Evolutionary conservation across 352 stramenopile genomes (phyloP).

Genomic region (Phytopythium boreale): DNA sequence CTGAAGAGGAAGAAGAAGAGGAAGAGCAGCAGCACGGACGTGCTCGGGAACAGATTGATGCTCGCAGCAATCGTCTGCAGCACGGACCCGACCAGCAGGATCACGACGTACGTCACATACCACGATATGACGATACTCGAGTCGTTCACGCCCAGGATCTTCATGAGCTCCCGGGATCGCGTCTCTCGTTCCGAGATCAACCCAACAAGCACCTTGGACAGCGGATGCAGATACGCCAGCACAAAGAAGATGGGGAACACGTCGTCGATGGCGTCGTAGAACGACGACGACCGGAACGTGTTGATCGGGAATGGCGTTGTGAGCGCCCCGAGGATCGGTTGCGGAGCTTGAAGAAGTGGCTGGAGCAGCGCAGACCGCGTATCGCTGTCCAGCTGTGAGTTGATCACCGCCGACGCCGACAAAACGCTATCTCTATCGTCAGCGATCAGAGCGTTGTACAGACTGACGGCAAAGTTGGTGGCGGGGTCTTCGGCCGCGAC

Average conservation of each 20-base stretch:
- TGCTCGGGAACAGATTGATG: slow-evolving; percentile 37
- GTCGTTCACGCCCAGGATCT: slow-evolving; percentile 88
- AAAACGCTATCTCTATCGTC: not conserved
- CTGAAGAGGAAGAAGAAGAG: slow-evolving; percentile 74
- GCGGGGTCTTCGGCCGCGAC: not conserved
- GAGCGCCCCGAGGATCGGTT: slow-evolving; percentile 30
- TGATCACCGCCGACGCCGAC: not conserved
- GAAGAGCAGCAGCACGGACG: slow-evolving; percentile 58
- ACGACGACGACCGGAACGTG: slow-evolving; percentile 33
- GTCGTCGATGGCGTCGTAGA: slow-evolving; percentile 53
- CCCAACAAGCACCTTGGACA: slow-evolving; percentile 75
- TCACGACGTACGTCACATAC: slow-evolving; percentile 85
- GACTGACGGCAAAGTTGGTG: slow-evolving; percentile 2
- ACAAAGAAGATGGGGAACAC: slow-evolving; percentile 87
- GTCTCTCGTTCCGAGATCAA: slow-evolving; percentile 90
- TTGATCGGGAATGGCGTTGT: slow-evolving; percentile 39
- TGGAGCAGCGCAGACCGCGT: slow-evolving; percentile 20
- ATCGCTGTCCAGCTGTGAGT: slow-evolving; percentile 11
- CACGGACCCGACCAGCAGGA: slow-evolving; percentile 67
- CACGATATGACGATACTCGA: slow-evolving; percentile 59
- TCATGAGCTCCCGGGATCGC: slow-evolving; percentile 86
- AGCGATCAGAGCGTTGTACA: not conserved
- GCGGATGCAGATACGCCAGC: slow-evolving; percentile 85
- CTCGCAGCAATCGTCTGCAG: slow-evolving; percentile 46
- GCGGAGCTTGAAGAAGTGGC: slow-evolving; percentile 35